Conservation (phyloP, 2,329 filamentous ascomycete genomes). For the Dactylella cylindrospora region DNA sequence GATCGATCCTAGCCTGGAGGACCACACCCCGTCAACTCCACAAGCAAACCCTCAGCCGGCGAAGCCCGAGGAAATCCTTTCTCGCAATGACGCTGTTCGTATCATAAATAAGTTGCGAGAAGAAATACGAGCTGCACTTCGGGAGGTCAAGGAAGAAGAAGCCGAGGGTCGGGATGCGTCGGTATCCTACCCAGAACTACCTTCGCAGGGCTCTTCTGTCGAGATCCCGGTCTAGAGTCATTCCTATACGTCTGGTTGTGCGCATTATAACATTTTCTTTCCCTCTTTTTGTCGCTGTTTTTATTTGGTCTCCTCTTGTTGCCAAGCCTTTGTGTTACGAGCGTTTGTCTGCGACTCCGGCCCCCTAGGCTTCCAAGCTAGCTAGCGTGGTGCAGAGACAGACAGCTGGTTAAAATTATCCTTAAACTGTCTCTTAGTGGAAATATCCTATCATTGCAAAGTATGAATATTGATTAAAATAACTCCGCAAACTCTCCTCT, state of each 20-base stretch:
- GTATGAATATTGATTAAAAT: no score
- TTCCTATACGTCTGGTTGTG: no score
- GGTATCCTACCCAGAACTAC: constrained; percentile 33
- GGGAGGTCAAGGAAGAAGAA: constrained; percentile 17
- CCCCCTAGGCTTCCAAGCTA: no score
- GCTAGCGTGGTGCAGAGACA: no score
- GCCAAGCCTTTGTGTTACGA: no score
- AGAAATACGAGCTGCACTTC: constrained; percentile 21
- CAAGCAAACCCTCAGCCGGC: neutral
- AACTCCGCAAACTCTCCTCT: no score
- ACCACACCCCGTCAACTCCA: constrained; percentile 18
- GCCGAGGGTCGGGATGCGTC: constrained; percentile 9
- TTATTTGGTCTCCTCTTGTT: no score
- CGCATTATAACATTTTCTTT: no score
- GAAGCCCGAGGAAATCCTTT: constrained; percentile 25
- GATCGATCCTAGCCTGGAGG: constrained; percentile 39
- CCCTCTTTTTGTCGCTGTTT: neutral
- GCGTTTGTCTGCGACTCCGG: no score
- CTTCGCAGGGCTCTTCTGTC: constrained; percentile 1
- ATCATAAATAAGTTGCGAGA: constrained; percentile 32
- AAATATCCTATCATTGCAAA: no score
- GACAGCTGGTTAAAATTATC: no score
- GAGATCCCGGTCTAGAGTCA: constrained; percentile 17
- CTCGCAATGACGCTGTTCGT: constrained; percentile 18
- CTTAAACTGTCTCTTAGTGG: no score